Conservation (phyloP, 371 early-diverging fungal genomes). For the Phascolomyces articulosus region DNA sequence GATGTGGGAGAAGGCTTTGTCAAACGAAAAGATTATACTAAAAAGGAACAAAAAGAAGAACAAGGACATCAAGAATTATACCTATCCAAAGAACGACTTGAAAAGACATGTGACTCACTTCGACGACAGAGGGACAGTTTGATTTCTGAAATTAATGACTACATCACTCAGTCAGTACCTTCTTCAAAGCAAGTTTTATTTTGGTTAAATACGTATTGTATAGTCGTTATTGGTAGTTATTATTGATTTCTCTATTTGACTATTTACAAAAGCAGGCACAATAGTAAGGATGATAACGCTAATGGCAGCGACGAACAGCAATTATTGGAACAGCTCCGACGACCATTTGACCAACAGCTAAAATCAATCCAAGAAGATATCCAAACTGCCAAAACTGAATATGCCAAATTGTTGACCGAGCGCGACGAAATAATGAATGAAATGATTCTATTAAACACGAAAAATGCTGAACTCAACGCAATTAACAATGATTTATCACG, state of each 20-base stretch:
- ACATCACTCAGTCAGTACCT: background rate
- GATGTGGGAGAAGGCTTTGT: background rate
- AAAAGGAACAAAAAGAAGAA: background rate
- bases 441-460: conserved; percentile 59
- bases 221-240: too few species aligned
- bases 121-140: conserved; percentile 17
- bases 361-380: conserved; percentile 11
- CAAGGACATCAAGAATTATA: conserved; percentile 9
- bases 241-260: too few species aligned
- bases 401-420: background rate
- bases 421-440: conserved; percentile 44
- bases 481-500: conserved; percentile 63
- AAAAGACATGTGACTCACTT: conserved; percentile 17
- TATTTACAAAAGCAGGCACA: too few species aligned
- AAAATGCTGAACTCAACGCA: conserved; percentile 56
- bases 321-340: background rate
- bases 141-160: conserved; percentile 13
- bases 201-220: background rate
- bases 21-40: background rate
- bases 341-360: conserved; percentile 3
- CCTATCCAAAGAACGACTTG: conserved; percentile 13
- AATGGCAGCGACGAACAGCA: background rate
- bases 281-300: background rate
- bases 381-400: conserved; percentile 2
- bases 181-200: background rate